Percentiles rank a stretch among this genome's conserved stretches.
phyloP scores from a whole-genome alignment of 2,329 filamentous ascomycete species.

The Chaetomiaceae sp. region DNA sequence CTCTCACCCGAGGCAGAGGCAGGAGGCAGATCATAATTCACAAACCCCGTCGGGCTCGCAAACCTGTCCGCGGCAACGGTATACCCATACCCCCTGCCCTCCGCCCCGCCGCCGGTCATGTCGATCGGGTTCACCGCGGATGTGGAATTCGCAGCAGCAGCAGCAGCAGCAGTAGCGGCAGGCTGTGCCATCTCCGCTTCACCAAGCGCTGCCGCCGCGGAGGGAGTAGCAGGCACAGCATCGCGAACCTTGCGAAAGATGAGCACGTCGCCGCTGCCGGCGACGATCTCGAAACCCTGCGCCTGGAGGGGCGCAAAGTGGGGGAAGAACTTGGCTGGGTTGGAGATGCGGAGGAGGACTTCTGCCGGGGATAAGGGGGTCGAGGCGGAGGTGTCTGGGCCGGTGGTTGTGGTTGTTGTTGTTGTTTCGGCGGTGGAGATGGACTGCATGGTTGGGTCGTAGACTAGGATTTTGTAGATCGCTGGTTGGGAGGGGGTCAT shows the following conservation, averaged over 20 bases:
- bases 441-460: slow-evolving; percentile 53
- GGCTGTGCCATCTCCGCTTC: background rate
- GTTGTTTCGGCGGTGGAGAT: slow-evolving; percentile 58
- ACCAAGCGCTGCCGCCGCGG: background rate
- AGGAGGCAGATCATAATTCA: slow-evolving; percentile 50
- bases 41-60: slow-evolving; percentile 60
- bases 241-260: slow-evolving; percentile 59
- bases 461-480: slow-evolving; percentile 62
- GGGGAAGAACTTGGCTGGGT: slow-evolving; percentile 61
- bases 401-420: slow-evolving; percentile 53
- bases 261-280: slow-evolving; percentile 57
- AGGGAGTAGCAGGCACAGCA: slow-evolving; percentile 13
- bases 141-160: too few species aligned
- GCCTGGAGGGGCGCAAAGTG: slow-evolving; percentile 55
- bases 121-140: slow-evolving; percentile 55
- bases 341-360: slow-evolving; percentile 54
- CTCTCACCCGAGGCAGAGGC: slow-evolving; percentile 30
- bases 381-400: slow-evolving; percentile 44
- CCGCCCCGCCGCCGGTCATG: slow-evolving; percentile 40
- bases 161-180: too few species aligned
- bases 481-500: slow-evolving; percentile 20
- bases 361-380: slow-evolving; percentile 53
- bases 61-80: slow-evolving; percentile 49
- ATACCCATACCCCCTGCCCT: slow-evolving; percentile 22
- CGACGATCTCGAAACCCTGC: slow-evolving; percentile 63